A percentile compares a stretch with the other conserved stretches of the same genome.
Conservation (phyloP, 129 eudicot species). For the Oenanthe sinensis region DNA sequence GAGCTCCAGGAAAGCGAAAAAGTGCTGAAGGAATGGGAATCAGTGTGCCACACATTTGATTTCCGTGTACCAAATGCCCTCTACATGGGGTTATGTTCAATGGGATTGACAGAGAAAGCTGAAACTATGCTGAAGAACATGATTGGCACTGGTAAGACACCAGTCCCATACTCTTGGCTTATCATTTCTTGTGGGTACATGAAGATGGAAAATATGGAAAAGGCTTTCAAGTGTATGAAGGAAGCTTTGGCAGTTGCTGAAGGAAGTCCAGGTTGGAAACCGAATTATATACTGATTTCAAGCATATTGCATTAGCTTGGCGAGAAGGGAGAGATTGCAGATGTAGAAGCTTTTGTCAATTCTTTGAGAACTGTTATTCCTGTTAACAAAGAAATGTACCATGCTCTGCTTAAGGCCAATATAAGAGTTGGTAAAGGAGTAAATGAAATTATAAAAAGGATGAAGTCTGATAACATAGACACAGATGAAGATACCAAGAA, state of each 20-base stretch:
- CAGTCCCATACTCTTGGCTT: constrained; percentile 34
- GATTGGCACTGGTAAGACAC: constrained; percentile 24
- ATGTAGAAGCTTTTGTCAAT: constrained; percentile 28
- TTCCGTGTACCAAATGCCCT: constrained; percentile 39
- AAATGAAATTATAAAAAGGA: constrained; percentile 15
- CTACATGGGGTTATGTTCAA: constrained; percentile 27
- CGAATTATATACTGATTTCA: constrained; percentile 16
- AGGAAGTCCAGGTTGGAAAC: constrained; percentile 26
- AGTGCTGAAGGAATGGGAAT: constrained; percentile 35
- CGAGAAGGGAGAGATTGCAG: constrained; percentile 18
- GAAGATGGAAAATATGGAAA: constrained; percentile 20
- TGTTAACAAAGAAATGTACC: constrained; percentile 26
- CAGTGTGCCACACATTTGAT: constrained; percentile 23
- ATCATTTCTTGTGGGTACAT: constrained; percentile 26
- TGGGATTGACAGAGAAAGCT: constrained; percentile 23
- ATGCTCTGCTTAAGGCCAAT: constrained; percentile 22
- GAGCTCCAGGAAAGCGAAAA: constrained; percentile 28
- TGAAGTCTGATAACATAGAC: constrained; percentile 31
- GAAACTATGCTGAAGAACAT: constrained; percentile 23
- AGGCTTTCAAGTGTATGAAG: constrained; percentile 35
- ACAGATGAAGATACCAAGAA: constrained; percentile 24
- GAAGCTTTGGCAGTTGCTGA: constrained; percentile 25
- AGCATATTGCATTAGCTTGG: constrained; percentile 29
- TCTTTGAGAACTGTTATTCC: constrained; percentile 22
- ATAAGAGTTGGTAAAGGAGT: constrained; percentile 22